Conservation (phyloP, 164 flowering plant species). For the Taxillus chinensis region DNA sequence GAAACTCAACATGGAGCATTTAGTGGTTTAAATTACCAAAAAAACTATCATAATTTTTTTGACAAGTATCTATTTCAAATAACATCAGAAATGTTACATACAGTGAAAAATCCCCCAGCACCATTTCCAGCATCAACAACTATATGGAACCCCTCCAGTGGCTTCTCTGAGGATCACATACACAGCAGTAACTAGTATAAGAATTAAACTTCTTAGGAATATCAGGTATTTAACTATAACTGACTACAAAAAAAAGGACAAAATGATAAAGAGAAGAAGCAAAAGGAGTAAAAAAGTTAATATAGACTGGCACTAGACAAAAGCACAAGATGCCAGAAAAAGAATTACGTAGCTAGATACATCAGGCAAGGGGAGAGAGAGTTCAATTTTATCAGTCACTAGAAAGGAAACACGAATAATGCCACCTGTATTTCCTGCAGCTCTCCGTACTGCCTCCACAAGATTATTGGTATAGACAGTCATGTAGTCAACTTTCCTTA, state of each 20-base stretch:
- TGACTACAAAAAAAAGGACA: no score
- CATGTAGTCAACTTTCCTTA: slow-evolving; percentile 87
- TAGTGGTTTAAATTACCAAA: no score
- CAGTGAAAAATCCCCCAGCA: slow-evolving; percentile 97
- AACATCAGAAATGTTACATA: slow-evolving; percentile 22
- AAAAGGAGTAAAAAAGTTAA: not conserved
- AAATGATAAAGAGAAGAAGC: not conserved
- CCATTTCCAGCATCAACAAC: slow-evolving; percentile 99
- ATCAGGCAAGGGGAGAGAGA: not conserved
- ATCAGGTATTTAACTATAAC: no score
- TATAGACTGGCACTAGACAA: not conserved
- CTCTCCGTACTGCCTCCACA: slow-evolving; percentile 84
- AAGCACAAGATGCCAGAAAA: not conserved
- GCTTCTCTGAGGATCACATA: slow-evolving; percentile 56
- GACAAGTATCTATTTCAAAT: not conserved
- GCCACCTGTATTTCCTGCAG: slow-evolving; percentile 77
- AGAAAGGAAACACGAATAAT: not conserved
- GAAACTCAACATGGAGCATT: no score
- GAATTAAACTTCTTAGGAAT: not conserved
- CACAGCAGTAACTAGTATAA: slow-evolving; percentile 7
- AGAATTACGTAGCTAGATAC: not conserved
- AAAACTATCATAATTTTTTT: no score
- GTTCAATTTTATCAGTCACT: not conserved
- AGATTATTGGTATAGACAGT: slow-evolving; percentile 69
- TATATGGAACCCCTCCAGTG: slow-evolving; percentile 93